These are phyloP conservation scores for Xylariaceae sp. DNA, from an alignment of 2,329 filamentous ascomycete genomes.

Conservation along the genomic window DNA sequence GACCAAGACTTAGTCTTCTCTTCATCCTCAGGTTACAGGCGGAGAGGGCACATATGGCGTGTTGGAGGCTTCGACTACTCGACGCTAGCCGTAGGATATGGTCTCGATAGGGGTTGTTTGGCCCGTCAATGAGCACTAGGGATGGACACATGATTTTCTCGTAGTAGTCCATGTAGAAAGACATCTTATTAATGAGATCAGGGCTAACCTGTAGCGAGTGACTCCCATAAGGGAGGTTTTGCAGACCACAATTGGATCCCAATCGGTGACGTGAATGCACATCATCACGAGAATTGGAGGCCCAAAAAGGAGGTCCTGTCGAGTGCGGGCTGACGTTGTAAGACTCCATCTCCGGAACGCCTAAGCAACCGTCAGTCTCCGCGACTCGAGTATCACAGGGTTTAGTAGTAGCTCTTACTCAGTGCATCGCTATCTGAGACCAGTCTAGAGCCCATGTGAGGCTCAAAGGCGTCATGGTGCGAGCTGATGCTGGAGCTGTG, in stretches of 20 bases:
- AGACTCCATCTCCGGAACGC: slow-evolving; percentile 48
- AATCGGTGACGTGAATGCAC: slow-evolving; percentile 36
- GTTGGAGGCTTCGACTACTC: slow-evolving; percentile 76
- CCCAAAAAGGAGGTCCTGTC: slow-evolving; percentile 42
- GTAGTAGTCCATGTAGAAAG: slow-evolving; percentile 90
- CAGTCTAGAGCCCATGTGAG: slow-evolving; percentile 48
- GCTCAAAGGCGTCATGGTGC: slow-evolving; percentile 54
- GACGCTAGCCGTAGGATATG: slow-evolving; percentile 75
- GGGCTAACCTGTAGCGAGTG: slow-evolving; percentile 49
- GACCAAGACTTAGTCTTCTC: slow-evolving; percentile 58
- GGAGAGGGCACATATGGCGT: slow-evolving; percentile 83
- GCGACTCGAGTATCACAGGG: slow-evolving; percentile 18
- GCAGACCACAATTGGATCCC: slow-evolving; percentile 43
- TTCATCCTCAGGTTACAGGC: slow-evolving; percentile 89
- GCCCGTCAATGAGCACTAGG: slow-evolving; percentile 84
- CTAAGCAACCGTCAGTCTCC: slow-evolving; percentile 35
- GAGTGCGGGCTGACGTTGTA: slow-evolving; percentile 49
- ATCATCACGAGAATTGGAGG: slow-evolving; percentile 41
- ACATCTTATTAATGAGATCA: slow-evolving; percentile 69
- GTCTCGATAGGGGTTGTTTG: slow-evolving; percentile 77
- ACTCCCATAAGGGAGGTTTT: slow-evolving; percentile 43
- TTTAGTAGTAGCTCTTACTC: slow-evolving; percentile 43
- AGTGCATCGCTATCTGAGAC: slow-evolving; percentile 52
- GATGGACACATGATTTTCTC: slow-evolving; percentile 87
- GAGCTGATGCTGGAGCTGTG: slow-evolving; percentile 56